These are phyloP conservation scores for Alternaria gansuensis DNA, from an alignment of 2,329 filamentous ascomycete genomes.

Conservation along the genomic window DNA sequence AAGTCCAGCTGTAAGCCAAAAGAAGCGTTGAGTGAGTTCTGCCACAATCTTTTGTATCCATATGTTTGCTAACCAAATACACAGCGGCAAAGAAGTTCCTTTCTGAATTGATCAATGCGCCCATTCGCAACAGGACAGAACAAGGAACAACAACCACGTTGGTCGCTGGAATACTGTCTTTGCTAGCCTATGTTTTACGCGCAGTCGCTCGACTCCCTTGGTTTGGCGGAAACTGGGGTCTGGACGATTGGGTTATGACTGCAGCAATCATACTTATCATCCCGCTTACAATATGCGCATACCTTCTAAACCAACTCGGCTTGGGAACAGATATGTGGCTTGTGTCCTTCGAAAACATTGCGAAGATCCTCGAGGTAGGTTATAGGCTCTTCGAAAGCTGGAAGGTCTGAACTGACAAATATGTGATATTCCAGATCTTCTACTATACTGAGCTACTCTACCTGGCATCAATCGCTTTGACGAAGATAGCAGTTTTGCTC, in stretches of 20 bases:
- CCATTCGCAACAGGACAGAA: slow-evolving; percentile 49
- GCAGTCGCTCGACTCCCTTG: slow-evolving; percentile 48
- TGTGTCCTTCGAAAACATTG: slow-evolving; percentile 55
- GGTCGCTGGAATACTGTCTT: slow-evolving; percentile 46
- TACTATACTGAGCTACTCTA: slow-evolving; percentile 38
- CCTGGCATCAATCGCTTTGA: slow-evolving; percentile 31
- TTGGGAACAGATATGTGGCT: slow-evolving; percentile 64
- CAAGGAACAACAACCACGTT: slow-evolving; percentile 49
- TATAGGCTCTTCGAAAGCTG: too few relatives aligned
- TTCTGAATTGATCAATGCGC: slow-evolving; percentile 40
- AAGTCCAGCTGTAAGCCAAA: slow-evolving; percentile 33
- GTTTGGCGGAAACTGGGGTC: slow-evolving; percentile 51
- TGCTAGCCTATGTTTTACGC: slow-evolving; percentile 46
- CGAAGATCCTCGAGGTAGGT: slow-evolving; percentile 52
- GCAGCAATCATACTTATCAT: slow-evolving; percentile 22
- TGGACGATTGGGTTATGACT: slow-evolving; percentile 53
- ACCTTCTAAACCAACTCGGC: slow-evolving; percentile 49
- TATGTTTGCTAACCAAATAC: neutral
- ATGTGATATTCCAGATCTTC: slow-evolving; percentile 25
- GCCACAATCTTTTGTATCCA: slow-evolving; percentile 1
- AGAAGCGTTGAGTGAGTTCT: slow-evolving; percentile 38
- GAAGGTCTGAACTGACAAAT: neutral
- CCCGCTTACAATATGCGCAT: slow-evolving; percentile 27
- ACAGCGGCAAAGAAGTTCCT: slow-evolving; percentile 53
- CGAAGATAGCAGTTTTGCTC: slow-evolving; percentile 43